These are phyloP conservation scores for Nothophoma quercina DNA, from an alignment of 2,329 filamentous ascomycete species.

Conservation along the genomic window DNA sequence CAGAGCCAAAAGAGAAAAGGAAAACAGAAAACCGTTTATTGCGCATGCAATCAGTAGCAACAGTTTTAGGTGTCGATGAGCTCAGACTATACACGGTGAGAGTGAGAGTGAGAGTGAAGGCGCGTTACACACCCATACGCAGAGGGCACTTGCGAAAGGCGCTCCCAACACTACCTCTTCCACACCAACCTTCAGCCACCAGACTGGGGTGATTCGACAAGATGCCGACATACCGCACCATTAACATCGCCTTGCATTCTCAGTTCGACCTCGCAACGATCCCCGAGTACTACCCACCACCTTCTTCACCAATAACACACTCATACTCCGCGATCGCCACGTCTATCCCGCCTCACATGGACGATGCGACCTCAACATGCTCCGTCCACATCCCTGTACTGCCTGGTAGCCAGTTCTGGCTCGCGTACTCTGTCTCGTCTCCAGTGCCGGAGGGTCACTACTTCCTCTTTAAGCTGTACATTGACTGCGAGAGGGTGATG, in stretches of 20 bases:
- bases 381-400: conserved; percentile 47
- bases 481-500: conserved; percentile 49
- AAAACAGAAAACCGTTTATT: too few relatives aligned
- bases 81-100: too few relatives aligned
- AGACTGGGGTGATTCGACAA: too few relatives aligned
- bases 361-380: conserved; percentile 40
- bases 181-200: too few relatives aligned
- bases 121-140: too few relatives aligned
- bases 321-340: neutral
- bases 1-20: too few relatives aligned
- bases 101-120: too few relatives aligned
- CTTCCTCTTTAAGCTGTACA: conserved; percentile 58
- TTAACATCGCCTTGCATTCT: conserved; percentile 51
- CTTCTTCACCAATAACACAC: conserved; percentile 16
- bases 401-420: conserved; percentile 54
- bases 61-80: too few relatives aligned
- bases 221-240: conserved; percentile 48
- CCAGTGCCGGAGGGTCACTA: conserved; percentile 41
- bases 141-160: too few relatives aligned
- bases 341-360: conserved; percentile 18
- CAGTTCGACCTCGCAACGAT: conserved; percentile 51
- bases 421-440: conserved; percentile 48
- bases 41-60: too few relatives aligned
- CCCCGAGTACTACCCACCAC: conserved; percentile 48
- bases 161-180: too few relatives aligned